These are phyloP conservation scores for Plantago rigida DNA, from an alignment of 305 asterid genomes.

Conservation along the genomic window DNA sequence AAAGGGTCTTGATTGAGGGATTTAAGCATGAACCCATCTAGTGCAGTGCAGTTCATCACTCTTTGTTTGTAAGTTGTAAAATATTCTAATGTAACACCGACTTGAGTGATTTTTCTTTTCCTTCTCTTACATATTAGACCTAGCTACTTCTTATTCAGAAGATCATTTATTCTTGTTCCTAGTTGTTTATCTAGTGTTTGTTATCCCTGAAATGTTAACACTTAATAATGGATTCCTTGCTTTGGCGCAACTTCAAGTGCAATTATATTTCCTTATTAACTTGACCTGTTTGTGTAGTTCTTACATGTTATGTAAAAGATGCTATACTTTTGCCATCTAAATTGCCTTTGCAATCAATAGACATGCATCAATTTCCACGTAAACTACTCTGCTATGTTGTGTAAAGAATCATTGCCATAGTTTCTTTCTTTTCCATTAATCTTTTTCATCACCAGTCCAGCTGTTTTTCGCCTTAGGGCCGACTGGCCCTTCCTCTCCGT, in stretches of 20 bases:
- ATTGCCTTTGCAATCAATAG: too few relatives aligned
- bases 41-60: neutral
- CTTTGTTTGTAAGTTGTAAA: slow-evolving; percentile 7
- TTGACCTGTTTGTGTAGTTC: too few relatives aligned
- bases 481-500: slow-evolving; percentile 60
- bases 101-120: neutral
- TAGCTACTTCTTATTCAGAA: neutral
- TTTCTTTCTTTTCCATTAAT: neutral
- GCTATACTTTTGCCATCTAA: too few relatives aligned
- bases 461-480: slow-evolving; percentile 64
- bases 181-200: neutral
- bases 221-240: too few relatives aligned
- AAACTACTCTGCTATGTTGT: too few relatives aligned
- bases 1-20: neutral
- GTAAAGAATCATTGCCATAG: neutral
- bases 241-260: too few relatives aligned
- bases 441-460: slow-evolving; percentile 61
- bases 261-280: too few relatives aligned
- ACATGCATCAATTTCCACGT: too few relatives aligned
- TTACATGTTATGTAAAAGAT: too few relatives aligned
- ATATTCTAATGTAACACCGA: slow-evolving; percentile 2
- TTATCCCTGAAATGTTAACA: neutral
- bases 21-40: neutral
- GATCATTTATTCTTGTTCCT: neutral
- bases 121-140: neutral